phyloP scores from a whole-genome alignment of 1,284 basidiomycete genomes.

The Wolfiporia cocos region DNA sequence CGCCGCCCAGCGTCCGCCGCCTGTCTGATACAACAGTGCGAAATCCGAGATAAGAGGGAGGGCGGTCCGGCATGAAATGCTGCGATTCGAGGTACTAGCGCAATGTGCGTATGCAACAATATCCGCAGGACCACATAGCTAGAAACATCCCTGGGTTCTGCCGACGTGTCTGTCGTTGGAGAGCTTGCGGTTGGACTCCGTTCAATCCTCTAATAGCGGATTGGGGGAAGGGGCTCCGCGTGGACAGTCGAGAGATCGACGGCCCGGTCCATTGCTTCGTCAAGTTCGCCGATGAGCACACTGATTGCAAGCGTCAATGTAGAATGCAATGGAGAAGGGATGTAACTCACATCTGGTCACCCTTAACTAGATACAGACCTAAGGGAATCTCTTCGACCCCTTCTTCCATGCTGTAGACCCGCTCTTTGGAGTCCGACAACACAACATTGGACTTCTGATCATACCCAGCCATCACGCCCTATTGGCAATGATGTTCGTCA shows the following conservation, averaged over 20 bases:
- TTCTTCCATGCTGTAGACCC: slow-evolving; percentile 85
- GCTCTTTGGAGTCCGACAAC: slow-evolving; percentile 85
- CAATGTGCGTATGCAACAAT: too few species aligned
- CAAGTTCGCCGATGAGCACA: slow-evolving; percentile 87
- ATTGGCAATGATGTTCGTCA: slow-evolving; percentile 1
- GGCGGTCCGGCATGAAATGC: too few species aligned
- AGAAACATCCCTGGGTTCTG: too few species aligned
- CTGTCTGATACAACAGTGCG: too few species aligned
- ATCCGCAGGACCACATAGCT: too few species aligned
- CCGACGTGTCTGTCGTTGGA: too few species aligned
- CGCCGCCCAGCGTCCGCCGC: too few species aligned
- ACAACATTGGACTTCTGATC: slow-evolving; percentile 94
- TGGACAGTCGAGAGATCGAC: slow-evolving; percentile 77
- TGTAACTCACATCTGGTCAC: slow-evolving; percentile 86
- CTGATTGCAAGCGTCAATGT: slow-evolving; percentile 32
- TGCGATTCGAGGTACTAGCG: too few species aligned
- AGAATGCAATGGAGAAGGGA: background rate
- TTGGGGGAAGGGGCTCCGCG: slow-evolving; percentile 83
- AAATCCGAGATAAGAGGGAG: too few species aligned
- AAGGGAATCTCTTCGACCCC: slow-evolving; percentile 93
- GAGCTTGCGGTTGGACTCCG: too few species aligned
- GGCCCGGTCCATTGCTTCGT: slow-evolving; percentile 77
- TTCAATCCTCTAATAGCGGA: slow-evolving; percentile 59
- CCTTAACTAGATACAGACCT: slow-evolving; percentile 96
- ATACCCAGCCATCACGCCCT: slow-evolving; percentile 87